Conservation (phyloP, 148 eudicot genomes). For the Cornus florida region DNA sequence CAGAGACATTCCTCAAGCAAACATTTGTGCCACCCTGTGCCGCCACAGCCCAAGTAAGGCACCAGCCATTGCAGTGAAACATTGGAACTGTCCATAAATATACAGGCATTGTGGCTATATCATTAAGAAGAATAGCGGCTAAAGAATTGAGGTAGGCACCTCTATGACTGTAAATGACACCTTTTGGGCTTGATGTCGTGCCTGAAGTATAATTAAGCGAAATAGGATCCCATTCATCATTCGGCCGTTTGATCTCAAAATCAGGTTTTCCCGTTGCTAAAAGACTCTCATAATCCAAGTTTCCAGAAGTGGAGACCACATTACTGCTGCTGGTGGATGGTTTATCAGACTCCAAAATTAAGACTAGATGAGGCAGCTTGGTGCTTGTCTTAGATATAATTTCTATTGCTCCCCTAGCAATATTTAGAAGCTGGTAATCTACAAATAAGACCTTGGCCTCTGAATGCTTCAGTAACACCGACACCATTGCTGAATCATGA, state of each 20-base stretch:
- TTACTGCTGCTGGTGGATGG: background rate
- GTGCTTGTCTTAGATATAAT: constrained; percentile 34
- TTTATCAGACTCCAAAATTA: constrained; percentile 39
- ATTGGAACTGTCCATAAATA: constrained; percentile 74
- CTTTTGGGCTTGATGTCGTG: constrained; percentile 78
- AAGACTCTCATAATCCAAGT: constrained; percentile 48
- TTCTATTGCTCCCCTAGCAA: constrained; percentile 50
- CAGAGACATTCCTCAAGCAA: constrained; percentile 53
- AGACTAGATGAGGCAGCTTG: constrained; percentile 44
- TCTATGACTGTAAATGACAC: constrained; percentile 70
- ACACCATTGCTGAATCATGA: constrained; percentile 63
- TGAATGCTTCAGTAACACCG: constrained; percentile 58
- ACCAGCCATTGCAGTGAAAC: constrained; percentile 92
- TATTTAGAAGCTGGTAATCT: constrained; percentile 43
- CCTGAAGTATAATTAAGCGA: constrained; percentile 74
- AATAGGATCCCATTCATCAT: constrained; percentile 65
- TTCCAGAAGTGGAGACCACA: background rate
- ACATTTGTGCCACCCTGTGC: constrained; percentile 72
- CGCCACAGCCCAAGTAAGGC: constrained; percentile 70
- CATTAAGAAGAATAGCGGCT: constrained; percentile 45
- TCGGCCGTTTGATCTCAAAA: constrained; percentile 45
- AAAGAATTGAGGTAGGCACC: constrained; percentile 73
- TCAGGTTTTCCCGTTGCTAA: constrained; percentile 42
- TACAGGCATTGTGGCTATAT: constrained; percentile 50
- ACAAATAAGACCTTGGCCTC: constrained; percentile 59